Conservation (phyloP, 2,329 filamentous ascomycete genomes). For the Trematosphaeria pertusa region DNA sequence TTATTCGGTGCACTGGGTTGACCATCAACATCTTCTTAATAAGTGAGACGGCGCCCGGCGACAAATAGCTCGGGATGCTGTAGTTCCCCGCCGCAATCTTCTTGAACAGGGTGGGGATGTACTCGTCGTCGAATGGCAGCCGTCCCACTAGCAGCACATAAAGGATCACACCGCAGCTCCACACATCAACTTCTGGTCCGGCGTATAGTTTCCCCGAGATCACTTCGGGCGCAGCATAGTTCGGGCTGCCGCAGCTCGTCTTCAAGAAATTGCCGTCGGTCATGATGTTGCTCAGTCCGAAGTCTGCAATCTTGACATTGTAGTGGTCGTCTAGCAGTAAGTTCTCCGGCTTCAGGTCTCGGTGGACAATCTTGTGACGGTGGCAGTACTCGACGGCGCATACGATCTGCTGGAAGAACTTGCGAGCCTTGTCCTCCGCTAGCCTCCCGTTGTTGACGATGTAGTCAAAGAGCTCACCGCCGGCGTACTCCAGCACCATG, state of each 20-base stretch:
- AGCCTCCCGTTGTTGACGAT: constrained; percentile 94
- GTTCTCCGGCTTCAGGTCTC: constrained; percentile 97
- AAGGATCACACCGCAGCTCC: constrained; percentile 91
- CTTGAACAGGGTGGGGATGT: constrained; percentile 95
- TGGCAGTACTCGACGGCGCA: constrained; percentile 99
- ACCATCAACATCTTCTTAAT: constrained; percentile 96
- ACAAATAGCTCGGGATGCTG: constrained; percentile 89
- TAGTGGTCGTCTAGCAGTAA: constrained; percentile 91
- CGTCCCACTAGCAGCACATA: constrained; percentile 70
- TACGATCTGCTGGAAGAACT: constrained; percentile 99
- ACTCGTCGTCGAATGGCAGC: constrained; percentile 96
- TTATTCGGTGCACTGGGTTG: constrained; percentile 92
- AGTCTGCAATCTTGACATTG: constrained; percentile 99
- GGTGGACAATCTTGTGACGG: constrained; percentile 97
- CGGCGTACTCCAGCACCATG: constrained; percentile 98
- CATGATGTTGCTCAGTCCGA: constrained; percentile 99
- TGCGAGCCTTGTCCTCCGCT: constrained; percentile 88
- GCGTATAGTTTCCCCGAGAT: constrained; percentile 98
- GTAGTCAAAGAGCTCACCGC: constrained; percentile 96
- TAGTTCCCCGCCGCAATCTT: constrained; percentile 97
- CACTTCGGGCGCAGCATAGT: constrained; percentile 97
- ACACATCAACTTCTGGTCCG: constrained; percentile 96
- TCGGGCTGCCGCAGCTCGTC: constrained; percentile 96
- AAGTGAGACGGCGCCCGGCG: constrained; percentile 77
- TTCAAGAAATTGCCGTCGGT: constrained; percentile 99